These are phyloP conservation scores for Telfairia occidentalis DNA, from an alignment of 331 rosid genomes.

Conservation along the genomic window DNA sequence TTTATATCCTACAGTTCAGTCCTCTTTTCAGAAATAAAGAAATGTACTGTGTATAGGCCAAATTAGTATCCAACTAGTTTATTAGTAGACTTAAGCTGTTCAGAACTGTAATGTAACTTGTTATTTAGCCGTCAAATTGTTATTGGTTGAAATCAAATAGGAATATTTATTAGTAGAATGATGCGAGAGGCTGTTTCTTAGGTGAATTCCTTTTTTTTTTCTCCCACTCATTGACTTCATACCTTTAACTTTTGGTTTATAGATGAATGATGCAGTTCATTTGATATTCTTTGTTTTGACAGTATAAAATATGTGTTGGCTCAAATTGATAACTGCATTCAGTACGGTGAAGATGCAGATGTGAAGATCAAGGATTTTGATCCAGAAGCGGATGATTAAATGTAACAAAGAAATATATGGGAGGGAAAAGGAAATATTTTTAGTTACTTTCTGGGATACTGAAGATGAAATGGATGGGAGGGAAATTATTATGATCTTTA, in stretches of 20 bases:
- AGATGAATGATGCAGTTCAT: neutral
- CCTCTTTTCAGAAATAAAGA: too few species aligned
- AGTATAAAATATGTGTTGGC: constrained; percentile 51
- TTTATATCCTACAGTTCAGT: too few species aligned
- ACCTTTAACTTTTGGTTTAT: neutral
- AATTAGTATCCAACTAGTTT: neutral
- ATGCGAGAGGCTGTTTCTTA: too few species aligned
- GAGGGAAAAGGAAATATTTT: neutral
- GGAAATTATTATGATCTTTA: neutral
- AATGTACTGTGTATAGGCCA: too few species aligned
- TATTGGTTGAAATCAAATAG: too few species aligned
- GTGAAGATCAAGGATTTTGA: constrained; percentile 61
- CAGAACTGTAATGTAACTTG: neutral
- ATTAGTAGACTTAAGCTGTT: neutral
- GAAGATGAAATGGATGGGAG: neutral
- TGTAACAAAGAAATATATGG: too few species aligned
- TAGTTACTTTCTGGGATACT: neutral
- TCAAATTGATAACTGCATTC: constrained; percentile 60
- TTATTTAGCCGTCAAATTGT: neutral
- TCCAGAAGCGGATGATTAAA: constrained; percentile 38
- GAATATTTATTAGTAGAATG: too few species aligned
- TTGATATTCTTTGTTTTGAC: constrained; percentile 23
- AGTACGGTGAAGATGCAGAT: constrained; percentile 69
- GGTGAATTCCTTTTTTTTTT: too few species aligned
- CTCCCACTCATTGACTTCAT: neutral